Percentiles rank a stretch among this genome's conserved stretches.
Conservation (phyloP, 257 asterid species). For the Solanum arcanum region DNA sequence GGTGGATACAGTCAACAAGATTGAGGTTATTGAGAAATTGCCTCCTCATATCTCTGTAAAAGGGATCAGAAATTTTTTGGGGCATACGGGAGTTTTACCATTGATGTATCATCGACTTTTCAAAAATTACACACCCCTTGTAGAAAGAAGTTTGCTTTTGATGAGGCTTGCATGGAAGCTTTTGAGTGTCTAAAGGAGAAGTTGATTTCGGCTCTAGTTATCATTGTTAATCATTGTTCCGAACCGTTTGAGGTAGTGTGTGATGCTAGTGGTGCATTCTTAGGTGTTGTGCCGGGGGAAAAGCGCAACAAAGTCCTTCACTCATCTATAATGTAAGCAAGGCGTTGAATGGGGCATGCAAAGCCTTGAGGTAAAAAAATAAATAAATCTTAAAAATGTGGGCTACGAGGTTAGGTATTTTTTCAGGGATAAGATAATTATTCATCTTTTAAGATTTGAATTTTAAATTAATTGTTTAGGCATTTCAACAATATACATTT, state of each 20-base stretch:
- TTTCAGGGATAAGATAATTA: neutral
- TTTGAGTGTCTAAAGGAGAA: neutral
- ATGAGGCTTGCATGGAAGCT: neutral
- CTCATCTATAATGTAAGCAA: neutral
- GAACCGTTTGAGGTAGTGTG: neutral
- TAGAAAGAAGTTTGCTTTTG: neutral
- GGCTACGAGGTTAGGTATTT: neutral
- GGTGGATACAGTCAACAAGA: neutral
- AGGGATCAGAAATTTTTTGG: neutral
- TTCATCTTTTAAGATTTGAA: neutral
- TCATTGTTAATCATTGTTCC: neutral
- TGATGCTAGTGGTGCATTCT: neutral
- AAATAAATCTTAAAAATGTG: too few species aligned
- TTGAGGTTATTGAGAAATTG: neutral
- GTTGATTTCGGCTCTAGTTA: neutral
- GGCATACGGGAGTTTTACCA: neutral
- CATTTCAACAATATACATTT: neutral
- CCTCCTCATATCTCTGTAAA: neutral
- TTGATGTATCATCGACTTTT: neutral
- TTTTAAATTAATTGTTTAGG: neutral
- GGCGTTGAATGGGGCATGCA: neutral
- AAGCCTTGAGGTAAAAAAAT: neutral
- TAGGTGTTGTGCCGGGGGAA: neutral
- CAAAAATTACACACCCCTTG: neutral
- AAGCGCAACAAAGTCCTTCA: too few species aligned